phyloP scores from a whole-genome alignment of 1,139 yeast species.

The Pichia sp. region DNA sequence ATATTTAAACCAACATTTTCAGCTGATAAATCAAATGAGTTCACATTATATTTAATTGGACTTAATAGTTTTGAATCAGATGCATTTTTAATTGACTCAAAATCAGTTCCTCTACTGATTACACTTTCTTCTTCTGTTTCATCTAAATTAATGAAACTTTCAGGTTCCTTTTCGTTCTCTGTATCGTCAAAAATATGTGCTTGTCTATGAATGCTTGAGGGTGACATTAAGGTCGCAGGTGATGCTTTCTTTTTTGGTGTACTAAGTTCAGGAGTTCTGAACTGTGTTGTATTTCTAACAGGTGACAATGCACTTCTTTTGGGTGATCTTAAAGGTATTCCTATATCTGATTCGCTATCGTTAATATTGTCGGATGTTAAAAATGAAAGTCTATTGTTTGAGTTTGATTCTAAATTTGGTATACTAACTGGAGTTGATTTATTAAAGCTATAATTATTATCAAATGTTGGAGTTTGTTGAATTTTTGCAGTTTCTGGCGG shows the following conservation, averaged over 20 bases:
- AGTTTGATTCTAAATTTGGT: constrained; percentile 3
- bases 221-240: constrained; percentile 7
- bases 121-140: constrained; percentile 20
- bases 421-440: not conserved
- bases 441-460: not conserved
- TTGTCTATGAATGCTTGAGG: constrained; percentile 7
- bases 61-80: constrained; percentile 6
- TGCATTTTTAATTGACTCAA: not conserved
- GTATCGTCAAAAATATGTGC: constrained; percentile 14
- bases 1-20: constrained; percentile 8
- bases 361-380: not conserved
- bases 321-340: constrained; percentile 19
- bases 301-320: constrained; percentile 13
- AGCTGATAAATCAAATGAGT: not conserved
- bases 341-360: constrained; percentile 5
- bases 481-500: constrained; percentile 3
- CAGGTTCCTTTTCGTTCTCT: constrained; percentile 17
- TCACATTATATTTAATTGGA: constrained; percentile 11
- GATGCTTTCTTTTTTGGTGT: constrained; percentile 12
- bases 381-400: not conserved
- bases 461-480: constrained; percentile 2
- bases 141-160: constrained; percentile 22
- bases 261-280: constrained; percentile 17
- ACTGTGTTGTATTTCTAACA: constrained; percentile 16
- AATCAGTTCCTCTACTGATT: constrained; percentile 5